phyloP scores from a whole-genome alignment of 2,329 filamentous ascomycete species.

The Beauveria bassiana region DNA sequence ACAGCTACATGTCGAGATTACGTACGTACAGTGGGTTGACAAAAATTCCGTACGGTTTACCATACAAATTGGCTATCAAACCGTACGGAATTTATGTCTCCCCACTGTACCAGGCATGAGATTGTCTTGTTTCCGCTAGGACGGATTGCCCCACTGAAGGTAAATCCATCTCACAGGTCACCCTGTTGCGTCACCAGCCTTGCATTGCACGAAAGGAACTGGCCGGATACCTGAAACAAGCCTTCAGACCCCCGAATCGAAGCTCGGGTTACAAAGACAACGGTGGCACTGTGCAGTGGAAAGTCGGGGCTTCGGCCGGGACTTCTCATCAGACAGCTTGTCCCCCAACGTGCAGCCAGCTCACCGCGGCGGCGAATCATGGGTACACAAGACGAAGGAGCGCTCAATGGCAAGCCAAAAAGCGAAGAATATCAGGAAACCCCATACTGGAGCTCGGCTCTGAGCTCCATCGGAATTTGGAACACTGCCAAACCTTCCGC shows the following conservation, averaged over 20 bases:
- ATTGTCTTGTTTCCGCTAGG: not conserved
- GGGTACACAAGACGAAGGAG: not conserved
- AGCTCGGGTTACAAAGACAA: not conserved
- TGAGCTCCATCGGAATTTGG: slow-evolving; percentile 58
- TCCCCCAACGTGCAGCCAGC: not conserved
- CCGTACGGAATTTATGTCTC: no score
- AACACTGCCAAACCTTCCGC: slow-evolving; percentile 36
- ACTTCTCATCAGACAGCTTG: not conserved
- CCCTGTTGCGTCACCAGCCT: not conserved
- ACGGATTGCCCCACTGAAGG: not conserved
- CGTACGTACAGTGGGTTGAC: no score
- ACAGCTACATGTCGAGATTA: not conserved
- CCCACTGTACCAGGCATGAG: not conserved
- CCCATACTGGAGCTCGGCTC: slow-evolving; percentile 49
- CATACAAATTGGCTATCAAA: no score
- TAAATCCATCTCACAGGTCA: not conserved
- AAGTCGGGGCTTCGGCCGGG: slow-evolving; percentile 7
- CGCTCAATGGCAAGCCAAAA: slow-evolving; percentile 30
- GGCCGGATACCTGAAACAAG: not conserved
- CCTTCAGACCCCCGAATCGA: not conserved
- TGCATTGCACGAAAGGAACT: not conserved
- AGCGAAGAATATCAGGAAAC: slow-evolving; percentile 49
- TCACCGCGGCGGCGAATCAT: not conserved
- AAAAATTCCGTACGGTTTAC: no score
- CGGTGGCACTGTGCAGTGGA: not conserved